A percentile compares a stretch with the other conserved stretches of the same genome.
These are phyloP conservation scores for Xerocomus potaroensis DNA, from an alignment of 768 basidiomycete genomes.

Conservation along the genomic window DNA sequence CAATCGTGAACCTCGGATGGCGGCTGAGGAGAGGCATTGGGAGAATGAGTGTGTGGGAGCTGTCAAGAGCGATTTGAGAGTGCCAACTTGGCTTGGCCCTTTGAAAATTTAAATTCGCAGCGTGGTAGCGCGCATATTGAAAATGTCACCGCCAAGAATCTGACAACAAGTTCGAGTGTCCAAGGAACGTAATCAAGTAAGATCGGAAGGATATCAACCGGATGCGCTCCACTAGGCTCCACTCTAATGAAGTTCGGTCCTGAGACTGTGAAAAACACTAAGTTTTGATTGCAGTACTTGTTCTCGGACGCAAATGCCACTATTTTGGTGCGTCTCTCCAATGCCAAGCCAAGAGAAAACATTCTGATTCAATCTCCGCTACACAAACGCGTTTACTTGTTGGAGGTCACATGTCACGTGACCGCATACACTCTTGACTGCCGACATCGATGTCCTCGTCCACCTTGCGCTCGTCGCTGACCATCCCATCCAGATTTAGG, in stretches of 20 bases:
- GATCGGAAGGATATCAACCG: too few relatives aligned
- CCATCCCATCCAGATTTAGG: slow-evolving; percentile 18
- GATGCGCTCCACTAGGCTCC: too few relatives aligned
- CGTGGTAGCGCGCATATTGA: not conserved
- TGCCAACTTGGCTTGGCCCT: too few relatives aligned
- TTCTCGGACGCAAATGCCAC: too few relatives aligned
- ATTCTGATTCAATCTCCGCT: slow-evolving; percentile 25
- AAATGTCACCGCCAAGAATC: not conserved
- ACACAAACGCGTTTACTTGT: slow-evolving; percentile 33
- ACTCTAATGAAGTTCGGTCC: too few relatives aligned
- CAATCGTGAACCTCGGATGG: slow-evolving; percentile 30
- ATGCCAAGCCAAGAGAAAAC: too few relatives aligned
- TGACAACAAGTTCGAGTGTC: too few relatives aligned
- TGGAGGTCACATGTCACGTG: slow-evolving; percentile 25
- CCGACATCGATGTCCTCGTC: slow-evolving; percentile 27
- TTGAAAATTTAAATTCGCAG: not conserved
- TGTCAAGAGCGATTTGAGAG: slow-evolving; percentile 8
- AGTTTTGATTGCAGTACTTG: too few relatives aligned
- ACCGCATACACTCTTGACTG: slow-evolving; percentile 26
- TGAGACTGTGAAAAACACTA: too few relatives aligned
- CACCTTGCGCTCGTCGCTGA: slow-evolving; percentile 5
- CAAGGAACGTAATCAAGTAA: too few relatives aligned
- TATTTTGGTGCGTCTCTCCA: too few relatives aligned
- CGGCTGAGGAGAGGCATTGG: slow-evolving; percentile 27
- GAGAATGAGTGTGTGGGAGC: slow-evolving; percentile 8